Evolutionary conservation across 495 filamentous ascomycete species (phyloP).

Genomic region (Chlorociboria aeruginascens): DNA sequence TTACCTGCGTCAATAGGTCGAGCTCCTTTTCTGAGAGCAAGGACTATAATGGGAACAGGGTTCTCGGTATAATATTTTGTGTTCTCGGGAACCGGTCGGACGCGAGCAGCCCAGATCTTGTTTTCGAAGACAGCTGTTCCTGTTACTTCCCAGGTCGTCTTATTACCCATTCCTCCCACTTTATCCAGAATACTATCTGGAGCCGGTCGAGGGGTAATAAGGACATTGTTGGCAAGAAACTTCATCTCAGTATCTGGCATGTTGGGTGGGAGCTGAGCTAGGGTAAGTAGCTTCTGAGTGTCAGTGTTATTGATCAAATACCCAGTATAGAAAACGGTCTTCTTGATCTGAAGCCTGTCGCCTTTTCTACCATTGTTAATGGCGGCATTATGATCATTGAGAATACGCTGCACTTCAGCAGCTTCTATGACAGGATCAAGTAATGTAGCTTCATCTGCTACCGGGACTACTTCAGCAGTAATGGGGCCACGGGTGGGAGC

Average conservation of each 20-base stretch:
- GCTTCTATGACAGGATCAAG: slow-evolving; percentile 81
- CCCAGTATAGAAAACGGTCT: slow-evolving; percentile 86
- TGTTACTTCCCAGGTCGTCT: slow-evolving; percentile 71
- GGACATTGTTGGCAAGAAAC: slow-evolving; percentile 77
- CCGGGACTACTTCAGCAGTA: slow-evolving; percentile 72
- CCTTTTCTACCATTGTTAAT: slow-evolving; percentile 24
- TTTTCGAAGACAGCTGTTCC: slow-evolving; percentile 63
- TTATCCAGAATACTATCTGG: slow-evolving; percentile 57
- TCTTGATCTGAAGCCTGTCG: slow-evolving; percentile 56
- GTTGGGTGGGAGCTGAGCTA: slow-evolving; percentile 49
- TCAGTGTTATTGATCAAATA: slow-evolving; percentile 68
- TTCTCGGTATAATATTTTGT: slow-evolving; percentile 64
- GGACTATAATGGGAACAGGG: slow-evolving; percentile 57
- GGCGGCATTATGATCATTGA: slow-evolving; percentile 69
- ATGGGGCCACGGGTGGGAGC: slow-evolving; percentile 45
- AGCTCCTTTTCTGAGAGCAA: slow-evolving; percentile 58
- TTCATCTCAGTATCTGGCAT: slow-evolving; percentile 54
- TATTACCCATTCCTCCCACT: slow-evolving; percentile 74
- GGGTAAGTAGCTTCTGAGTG: slow-evolving; percentile 53
- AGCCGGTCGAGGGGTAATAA: slow-evolving; percentile 69
- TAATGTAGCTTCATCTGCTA: slow-evolving; percentile 58
- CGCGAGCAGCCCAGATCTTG: slow-evolving; percentile 73
- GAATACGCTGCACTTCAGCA: slow-evolving; percentile 75
- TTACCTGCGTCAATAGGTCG: slow-evolving; percentile 69
- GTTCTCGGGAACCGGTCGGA: slow-evolving; percentile 56